phyloP scores from a whole-genome alignment of 768 basidiomycete genomes.

The Kwoniella botswanensis region DNA sequence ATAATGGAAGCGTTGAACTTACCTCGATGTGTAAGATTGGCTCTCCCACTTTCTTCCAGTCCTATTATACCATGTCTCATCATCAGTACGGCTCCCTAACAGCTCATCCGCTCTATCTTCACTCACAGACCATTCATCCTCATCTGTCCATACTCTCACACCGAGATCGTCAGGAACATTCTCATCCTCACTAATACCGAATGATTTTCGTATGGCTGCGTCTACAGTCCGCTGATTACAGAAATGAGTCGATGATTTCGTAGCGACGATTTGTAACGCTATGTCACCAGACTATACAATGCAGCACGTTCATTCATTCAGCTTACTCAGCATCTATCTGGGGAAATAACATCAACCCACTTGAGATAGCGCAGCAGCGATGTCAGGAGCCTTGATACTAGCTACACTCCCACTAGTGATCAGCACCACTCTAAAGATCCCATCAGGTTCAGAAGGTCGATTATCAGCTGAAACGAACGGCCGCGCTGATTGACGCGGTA shows the following conservation, averaged over 20 bases:
- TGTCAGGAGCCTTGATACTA: constrained; percentile 88
- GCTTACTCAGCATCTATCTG: constrained; percentile 11
- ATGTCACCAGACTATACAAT: constrained; percentile 74
- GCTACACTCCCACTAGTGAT: constrained; percentile 95
- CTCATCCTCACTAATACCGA: not conserved
- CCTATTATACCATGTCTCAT: constrained; percentile 61
- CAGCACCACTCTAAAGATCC: constrained; percentile 66
- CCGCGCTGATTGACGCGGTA: constrained; percentile 19
- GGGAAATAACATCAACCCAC: constrained; percentile 59
- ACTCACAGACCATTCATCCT: constrained; percentile 90
- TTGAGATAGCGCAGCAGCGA: constrained; percentile 73
- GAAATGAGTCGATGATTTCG: constrained; percentile 77
- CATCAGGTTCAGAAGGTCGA: constrained; percentile 36
- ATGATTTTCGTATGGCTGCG: constrained; percentile 21
- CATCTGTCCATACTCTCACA: constrained; percentile 80
- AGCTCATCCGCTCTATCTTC: not conserved
- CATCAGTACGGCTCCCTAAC: not conserved
- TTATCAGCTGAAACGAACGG: constrained; percentile 45
- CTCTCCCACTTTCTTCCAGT: constrained; percentile 76
- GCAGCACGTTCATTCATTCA: not conserved
- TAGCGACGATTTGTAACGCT: constrained; percentile 80
- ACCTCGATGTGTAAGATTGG: constrained; percentile 97
- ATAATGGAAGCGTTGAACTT: not conserved
- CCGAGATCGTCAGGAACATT: constrained; percentile 54
- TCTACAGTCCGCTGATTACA: constrained; percentile 62